Evolutionary conservation across 495 filamentous ascomycete species (phyloP).

Genomic region (Penicillium turbatum): DNA sequence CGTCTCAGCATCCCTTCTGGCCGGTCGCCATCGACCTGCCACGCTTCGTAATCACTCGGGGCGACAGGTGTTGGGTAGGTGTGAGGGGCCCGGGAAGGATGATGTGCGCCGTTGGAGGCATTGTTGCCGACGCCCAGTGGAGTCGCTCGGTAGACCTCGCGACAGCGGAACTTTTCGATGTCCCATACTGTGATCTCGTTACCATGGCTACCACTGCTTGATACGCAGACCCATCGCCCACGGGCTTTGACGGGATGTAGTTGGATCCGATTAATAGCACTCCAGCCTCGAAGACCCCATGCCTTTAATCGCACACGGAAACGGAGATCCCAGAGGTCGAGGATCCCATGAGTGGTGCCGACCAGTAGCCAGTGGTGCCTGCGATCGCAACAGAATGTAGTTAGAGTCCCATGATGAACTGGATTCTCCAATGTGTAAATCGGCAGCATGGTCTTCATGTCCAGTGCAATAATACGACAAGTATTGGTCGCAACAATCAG

Average conservation of each 20-base stretch:
- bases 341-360: slow-evolving; percentile 87
- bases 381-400: slow-evolving; percentile 82
- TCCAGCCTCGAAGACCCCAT: slow-evolving; percentile 81
- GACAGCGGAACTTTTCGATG: slow-evolving; percentile 80
- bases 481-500: slow-evolving; percentile 83
- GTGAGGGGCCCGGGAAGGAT: slow-evolving; percentile 34
- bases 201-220: slow-evolving; percentile 83
- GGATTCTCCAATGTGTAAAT: slow-evolving; percentile 83
- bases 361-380: slow-evolving; percentile 85
- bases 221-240: slow-evolving; percentile 77
- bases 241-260: slow-evolving; percentile 74
- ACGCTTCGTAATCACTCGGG: slow-evolving; percentile 71
- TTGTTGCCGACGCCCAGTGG: slow-evolving; percentile 19
- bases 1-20: slow-evolving; percentile 84
- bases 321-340: slow-evolving; percentile 94
- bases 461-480: slow-evolving; percentile 75
- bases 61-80: slow-evolving; percentile 44
- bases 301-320: slow-evolving; percentile 82
- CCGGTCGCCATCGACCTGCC: slow-evolving; percentile 85
- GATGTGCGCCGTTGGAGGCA: slow-evolving; percentile 17
- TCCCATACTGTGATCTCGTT: slow-evolving; percentile 93
- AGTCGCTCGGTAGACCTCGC: slow-evolving; percentile 76
- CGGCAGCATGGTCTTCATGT: slow-evolving; percentile 81
- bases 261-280: slow-evolving; percentile 73
- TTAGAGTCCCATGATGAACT: slow-evolving; percentile 88